Conservation (phyloP, 2,329 filamentous ascomycete genomes). For the Ophiostoma populinum region DNA sequence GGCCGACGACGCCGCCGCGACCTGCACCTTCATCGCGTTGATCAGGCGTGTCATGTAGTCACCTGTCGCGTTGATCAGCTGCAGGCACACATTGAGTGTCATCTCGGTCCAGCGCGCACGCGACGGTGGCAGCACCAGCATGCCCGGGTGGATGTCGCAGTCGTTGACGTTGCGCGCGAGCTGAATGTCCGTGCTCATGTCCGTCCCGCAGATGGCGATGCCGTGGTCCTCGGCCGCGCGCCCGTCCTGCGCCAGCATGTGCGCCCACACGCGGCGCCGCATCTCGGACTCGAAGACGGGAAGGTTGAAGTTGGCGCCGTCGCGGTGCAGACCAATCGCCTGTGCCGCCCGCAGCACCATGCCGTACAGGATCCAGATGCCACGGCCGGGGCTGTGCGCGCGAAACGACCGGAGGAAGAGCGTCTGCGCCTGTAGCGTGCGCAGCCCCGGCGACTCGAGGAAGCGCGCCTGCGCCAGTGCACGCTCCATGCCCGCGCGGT, state of each 20-base stretch:
- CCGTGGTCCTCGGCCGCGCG: conserved; percentile 35
- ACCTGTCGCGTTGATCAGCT: conserved; percentile 22
- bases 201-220: conserved; percentile 15
- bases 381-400: conserved; percentile 9
- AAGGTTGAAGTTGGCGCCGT: conserved; percentile 22
- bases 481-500: conserved; percentile 10
- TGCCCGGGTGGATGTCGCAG: conserved; percentile 25
- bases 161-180: conserved; percentile 37
- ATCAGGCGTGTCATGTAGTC: conserved; percentile 25
- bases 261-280: conserved; percentile 12
- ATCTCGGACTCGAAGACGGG: conserved; percentile 17
- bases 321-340: conserved; percentile 14
- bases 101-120: conserved; percentile 35
- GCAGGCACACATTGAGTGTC: conserved; percentile 32
- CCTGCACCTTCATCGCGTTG: conserved; percentile 16
- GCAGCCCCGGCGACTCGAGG: conserved; percentile 11
- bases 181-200: conserved; percentile 24
- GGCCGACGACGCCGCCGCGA: not conserved
- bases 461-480: conserved; percentile 11
- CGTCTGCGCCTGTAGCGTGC: conserved; percentile 9
- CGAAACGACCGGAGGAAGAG: conserved; percentile 9
- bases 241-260: conserved; percentile 8
- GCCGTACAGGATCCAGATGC: conserved; percentile 12
- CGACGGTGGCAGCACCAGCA: conserved; percentile 22
- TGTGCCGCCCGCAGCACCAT: conserved; percentile 12